Percentiles rank a stretch among this genome's conserved stretches.
phyloP scores from a whole-genome alignment of 306 rosid species.

The Gastrolobium villosum region DNA sequence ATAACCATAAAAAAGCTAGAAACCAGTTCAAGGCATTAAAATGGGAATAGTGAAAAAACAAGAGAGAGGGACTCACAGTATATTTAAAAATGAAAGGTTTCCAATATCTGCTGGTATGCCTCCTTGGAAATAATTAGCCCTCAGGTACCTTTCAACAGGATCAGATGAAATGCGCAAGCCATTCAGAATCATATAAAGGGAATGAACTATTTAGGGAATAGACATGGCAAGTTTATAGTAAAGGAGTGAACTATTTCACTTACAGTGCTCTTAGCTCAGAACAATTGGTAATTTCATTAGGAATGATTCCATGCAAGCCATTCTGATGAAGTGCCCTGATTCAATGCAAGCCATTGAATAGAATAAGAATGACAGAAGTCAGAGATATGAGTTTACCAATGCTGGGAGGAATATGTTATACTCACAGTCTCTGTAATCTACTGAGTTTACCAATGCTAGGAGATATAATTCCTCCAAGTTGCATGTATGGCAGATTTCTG shows the following conservation, averaged over 20 bases:
- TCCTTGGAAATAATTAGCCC: conserved; percentile 94
- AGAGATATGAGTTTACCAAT: conserved; percentile 8
- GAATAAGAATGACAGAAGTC: conserved; percentile 7
- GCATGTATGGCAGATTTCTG: conserved; percentile 91
- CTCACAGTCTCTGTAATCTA: conserved; percentile 93
- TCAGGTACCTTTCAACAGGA: conserved; percentile 75
- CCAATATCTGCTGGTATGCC: conserved; percentile 92
- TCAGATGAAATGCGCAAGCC: conserved; percentile 5
- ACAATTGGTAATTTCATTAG: conserved; percentile 84
- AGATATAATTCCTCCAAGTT: conserved; percentile 87
- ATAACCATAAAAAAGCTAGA: neutral
- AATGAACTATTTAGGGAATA: neutral
- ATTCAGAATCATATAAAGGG: neutral
- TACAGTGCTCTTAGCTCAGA: conserved; percentile 93
- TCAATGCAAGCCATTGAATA: conserved; percentile 39
- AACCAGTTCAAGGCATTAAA: conserved; percentile 22
- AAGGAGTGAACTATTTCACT: conserved; percentile 44
- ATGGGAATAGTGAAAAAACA: conserved; percentile 1
- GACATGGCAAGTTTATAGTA: conserved; percentile 13
- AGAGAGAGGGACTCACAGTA: conserved; percentile 66
- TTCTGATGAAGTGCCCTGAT: conserved; percentile 96
- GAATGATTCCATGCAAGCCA: conserved; percentile 89
- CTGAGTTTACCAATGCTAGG: conserved; percentile 96
- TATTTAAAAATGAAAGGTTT: conserved; percentile 85
- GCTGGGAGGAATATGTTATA: conserved; percentile 13